Evolutionary conservation across 208 protist species (phyloP), one percentile per base, ranked within the genome.

Genomic region (Crithidia thermophila): DNA sequence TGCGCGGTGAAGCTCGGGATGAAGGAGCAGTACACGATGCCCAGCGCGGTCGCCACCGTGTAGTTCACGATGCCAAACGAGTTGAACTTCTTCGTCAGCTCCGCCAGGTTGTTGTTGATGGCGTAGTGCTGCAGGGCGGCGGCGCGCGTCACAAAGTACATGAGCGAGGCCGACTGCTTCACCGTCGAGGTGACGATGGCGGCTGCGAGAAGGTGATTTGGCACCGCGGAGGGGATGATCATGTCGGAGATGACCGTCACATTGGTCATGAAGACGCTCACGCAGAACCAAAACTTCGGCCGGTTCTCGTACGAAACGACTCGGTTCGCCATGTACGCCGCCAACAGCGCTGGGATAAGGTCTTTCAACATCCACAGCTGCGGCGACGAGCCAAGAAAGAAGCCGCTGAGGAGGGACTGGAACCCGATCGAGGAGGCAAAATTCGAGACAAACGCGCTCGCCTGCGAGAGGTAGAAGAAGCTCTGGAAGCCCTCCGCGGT

Each of bases 361-460:
- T 94, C 88, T 60, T 94, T 94, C 55, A 94, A 61, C 85, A 94
- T 94, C 86, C 88, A 94, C 69, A 94, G 65, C 74, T 92, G 88
- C 39, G 88, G 85, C 28, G 88, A 91, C 4, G 81, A 84, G 8
- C 63, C 85, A 9, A 91, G 60, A 53, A 94, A 94, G 69, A 94
- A 94, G 3, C 89, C 89, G 42, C 77, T 89, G 23, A 94, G 82
- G 31, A 94, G 79, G 11, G 89, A 87, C 67, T 94, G 89, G 63
- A 84, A 91, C 4, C 84, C 89, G 36, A 94, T 92, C 14, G 89
- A 93, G n/a, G 89, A 84, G 37, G 84, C 72, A 62, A 94, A 94
- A 75, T 91, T 94, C 6, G 86, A 90, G 16, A 93, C 77, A 57
- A 88, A 93, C 16, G 79, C 68, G 69, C 84, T 91, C 3, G 73